Percentiles rank a stretch among this genome's conserved stretches.
phyloP scores from a whole-genome alignment of 1,284 basidiomycete genomes.

The Cryptococcus neoformans region DNA sequence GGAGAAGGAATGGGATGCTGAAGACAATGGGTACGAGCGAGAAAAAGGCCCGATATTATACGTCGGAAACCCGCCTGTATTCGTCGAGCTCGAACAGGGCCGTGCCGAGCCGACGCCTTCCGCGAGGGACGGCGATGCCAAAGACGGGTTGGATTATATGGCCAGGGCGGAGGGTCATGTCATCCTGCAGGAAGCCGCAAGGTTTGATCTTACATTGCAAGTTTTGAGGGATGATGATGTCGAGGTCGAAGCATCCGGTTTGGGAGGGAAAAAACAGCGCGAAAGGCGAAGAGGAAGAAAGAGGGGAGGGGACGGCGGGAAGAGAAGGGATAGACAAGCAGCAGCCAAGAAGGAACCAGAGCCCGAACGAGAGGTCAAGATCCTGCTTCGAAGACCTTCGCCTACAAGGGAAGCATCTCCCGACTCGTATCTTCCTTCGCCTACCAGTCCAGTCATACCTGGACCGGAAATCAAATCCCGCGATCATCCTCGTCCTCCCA shows the following conservation, averaged over 20 bases:
- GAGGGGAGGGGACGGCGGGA: constrained; percentile 5
- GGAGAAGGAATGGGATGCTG: constrained; percentile 7
- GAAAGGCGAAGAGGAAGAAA: constrained; percentile 2
- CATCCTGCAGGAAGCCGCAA: constrained; percentile 38
- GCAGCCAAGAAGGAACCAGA: constrained; percentile 10
- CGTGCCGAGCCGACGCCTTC: constrained; percentile 10
- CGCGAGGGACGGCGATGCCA: constrained; percentile 9
- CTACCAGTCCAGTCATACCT: constrained; percentile 8
- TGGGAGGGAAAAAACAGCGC: constrained; percentile 6
- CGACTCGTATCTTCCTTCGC: constrained; percentile 3
- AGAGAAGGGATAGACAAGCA: constrained; percentile 1
- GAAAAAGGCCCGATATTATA: constrained; percentile 25
- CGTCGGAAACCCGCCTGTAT: constrained; percentile 41
- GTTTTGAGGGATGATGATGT: constrained; percentile 44
- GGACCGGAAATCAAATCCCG: constrained; percentile 9
- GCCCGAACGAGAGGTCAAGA: constrained; percentile 34
- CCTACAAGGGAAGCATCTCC: constrained; percentile 1
- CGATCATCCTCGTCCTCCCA: neutral
- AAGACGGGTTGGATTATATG: constrained; percentile 15
- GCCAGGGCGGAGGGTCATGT: constrained; percentile 42
- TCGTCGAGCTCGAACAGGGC: constrained; percentile 32
- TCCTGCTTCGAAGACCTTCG: constrained; percentile 30
- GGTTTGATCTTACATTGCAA: constrained; percentile 40
- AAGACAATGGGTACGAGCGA: constrained; percentile 9
- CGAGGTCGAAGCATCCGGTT: constrained; percentile 17